A percentile compares a stretch with the other conserved stretches of the same genome.
phyloP scores from a whole-genome alignment of 176 grass and related monocot genomes.

The Oryza meridionalis region DNA sequence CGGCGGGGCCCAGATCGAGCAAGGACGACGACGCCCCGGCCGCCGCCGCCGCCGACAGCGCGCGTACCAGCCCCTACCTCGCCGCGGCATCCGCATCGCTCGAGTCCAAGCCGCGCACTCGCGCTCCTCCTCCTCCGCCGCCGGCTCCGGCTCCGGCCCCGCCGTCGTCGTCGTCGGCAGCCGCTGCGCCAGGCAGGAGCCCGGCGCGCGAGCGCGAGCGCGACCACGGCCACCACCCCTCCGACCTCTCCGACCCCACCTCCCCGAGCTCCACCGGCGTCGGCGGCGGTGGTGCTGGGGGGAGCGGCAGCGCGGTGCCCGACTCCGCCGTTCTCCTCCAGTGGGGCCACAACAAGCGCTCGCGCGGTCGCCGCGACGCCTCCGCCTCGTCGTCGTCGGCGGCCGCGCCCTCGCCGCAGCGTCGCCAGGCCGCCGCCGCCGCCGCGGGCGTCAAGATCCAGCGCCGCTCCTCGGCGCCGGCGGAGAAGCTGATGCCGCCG shows the following conservation, averaged over 20 bases:
- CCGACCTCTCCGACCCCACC: slow-evolving; percentile 15
- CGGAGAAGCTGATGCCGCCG: slow-evolving; percentile 72
- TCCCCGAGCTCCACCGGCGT: neutral
- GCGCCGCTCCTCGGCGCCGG: slow-evolving; percentile 51
- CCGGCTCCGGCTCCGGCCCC: neutral
- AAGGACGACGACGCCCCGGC: slow-evolving; percentile 32
- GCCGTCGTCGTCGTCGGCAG: slow-evolving; percentile 20
- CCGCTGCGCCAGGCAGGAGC: neutral
- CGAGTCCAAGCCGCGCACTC: slow-evolving; percentile 40
- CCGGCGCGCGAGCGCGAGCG: slow-evolving; percentile 32
- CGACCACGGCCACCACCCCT: neutral
- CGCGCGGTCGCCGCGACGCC: slow-evolving; percentile 62
- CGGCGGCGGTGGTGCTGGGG: neutral
- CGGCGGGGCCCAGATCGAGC: slow-evolving; percentile 41
- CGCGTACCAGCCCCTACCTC: slow-evolving; percentile 32
- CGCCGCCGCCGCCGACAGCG: slow-evolving; percentile 34
- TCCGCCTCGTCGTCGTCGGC: neutral
- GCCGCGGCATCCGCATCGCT: slow-evolving; percentile 21
- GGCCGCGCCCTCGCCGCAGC: slow-evolving; percentile 35
- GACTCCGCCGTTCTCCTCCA: slow-evolving; percentile 50
- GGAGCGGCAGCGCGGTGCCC: neutral
- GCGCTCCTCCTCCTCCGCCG: slow-evolving; percentile 15
- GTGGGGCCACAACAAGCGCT: slow-evolving; percentile 80
- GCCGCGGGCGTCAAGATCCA: slow-evolving; percentile 41
- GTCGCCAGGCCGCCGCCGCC: neutral